These are phyloP conservation scores for Piloderma croceum DNA, from an alignment of 768 basidiomycete species.

Conservation along the genomic window DNA sequence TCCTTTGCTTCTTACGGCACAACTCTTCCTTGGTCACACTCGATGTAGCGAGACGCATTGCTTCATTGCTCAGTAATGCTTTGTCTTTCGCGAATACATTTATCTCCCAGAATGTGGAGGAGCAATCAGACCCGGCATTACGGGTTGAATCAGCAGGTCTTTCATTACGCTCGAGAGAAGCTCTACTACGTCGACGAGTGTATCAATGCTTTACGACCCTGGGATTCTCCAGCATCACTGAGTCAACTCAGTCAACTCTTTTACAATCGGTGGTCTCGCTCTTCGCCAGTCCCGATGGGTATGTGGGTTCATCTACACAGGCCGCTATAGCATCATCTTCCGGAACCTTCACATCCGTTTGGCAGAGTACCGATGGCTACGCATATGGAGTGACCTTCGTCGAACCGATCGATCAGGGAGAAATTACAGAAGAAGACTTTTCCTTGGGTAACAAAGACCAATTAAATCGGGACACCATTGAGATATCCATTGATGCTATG, in stretches of 20 bases:
- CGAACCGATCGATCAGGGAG: constrained; percentile 41
- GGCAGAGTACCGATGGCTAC: constrained; percentile 85
- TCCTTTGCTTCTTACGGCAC: constrained; percentile 81
- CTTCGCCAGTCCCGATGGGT: constrained; percentile 85
- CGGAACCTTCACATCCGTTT: constrained; percentile 78
- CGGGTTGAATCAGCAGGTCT: constrained; percentile 34
- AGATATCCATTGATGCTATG: constrained; percentile 71
- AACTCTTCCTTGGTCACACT: constrained; percentile 78
- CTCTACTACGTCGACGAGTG: constrained; percentile 75
- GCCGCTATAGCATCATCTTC: constrained; percentile 86
- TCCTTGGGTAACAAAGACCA: constrained; percentile 37
- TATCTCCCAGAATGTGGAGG: constrained; percentile 62
- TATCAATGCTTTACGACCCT: constrained; percentile 86
- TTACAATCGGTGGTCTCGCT: constrained; percentile 76
- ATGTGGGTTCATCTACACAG: constrained; percentile 78
- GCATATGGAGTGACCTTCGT: constrained; percentile 84
- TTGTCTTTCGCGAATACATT: constrained; percentile 88
- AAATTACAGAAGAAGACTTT: constrained; percentile 28
- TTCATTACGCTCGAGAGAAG: constrained; percentile 71
- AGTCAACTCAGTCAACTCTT: constrained; percentile 74
- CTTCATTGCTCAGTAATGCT: constrained; percentile 82
- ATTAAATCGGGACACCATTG: constrained; percentile 74
- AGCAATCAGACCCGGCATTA: constrained; percentile 43
- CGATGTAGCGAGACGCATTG: constrained; percentile 85
- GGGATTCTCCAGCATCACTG: constrained; percentile 73